Base-by-base conservation (phyloP, 306 rosid species). In the Medicago arabica region DNA sequence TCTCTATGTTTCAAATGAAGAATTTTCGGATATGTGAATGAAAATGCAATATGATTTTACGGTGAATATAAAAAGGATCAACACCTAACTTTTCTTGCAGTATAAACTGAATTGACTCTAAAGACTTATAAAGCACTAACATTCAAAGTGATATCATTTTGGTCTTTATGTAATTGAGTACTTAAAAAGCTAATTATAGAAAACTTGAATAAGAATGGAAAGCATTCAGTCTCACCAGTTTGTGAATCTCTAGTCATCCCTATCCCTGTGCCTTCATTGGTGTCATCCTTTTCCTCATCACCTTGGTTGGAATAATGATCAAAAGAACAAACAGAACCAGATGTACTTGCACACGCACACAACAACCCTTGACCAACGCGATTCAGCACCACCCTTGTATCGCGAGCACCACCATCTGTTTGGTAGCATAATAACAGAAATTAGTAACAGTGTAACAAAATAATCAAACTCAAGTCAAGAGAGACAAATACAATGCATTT, bases 151-250 rank as follows among this genome's bases (percentile, higher is more conserved):
- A 18, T 31, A n/a, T 54, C 18, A 78, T 54, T 69, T 28, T 39
- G 75, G 3, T 76, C 15, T 31, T 46, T 13, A 5, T 34, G 14
- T 4, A 17, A 70, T 16, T 74, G 44, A 71, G 47, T 71, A 80
- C 41, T 10, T 59, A 17, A 23, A 39, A 71, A 83, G 68, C 46
- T 60, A 46, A 72, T 53, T 41, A 68, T 55, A 60, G 66, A 77
- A 63, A 15, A 19, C 49, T 18, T 39, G 41, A 80, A 3, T 55
- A n/a, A 40, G 53, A 62, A 67, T 41, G 40, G 69, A 69, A 70
- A 75, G 82, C 55, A 77, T 14, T 67, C 14, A 71, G 73, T 49
- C 93, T 89, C 83, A 94, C 98, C 93, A 80, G 80, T 80, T 87
- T 88, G 87, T 79, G 76, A n/a, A n/a, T n/a, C n/a, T n/a, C n/a